phyloP scores from a whole-genome alignment of 805 yeast genomes.

The Starmerella kuoi region DNA sequence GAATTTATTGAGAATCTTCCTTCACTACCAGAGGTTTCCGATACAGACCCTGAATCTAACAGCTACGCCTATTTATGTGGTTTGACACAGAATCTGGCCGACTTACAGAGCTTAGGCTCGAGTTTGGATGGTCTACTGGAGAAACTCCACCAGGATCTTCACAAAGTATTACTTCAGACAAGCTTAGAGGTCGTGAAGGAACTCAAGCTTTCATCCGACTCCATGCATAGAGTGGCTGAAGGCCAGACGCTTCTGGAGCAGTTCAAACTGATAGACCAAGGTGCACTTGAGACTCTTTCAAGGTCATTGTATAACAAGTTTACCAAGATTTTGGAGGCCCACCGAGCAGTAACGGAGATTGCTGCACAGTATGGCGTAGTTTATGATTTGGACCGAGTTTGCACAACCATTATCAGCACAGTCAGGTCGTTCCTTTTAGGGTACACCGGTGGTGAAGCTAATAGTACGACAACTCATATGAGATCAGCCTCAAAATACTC shows the following conservation, averaged over 20 bases:
- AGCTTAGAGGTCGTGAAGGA: slow-evolving; percentile 11
- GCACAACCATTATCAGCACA: slow-evolving; percentile 36
- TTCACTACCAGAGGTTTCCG: slow-evolving; percentile 8
- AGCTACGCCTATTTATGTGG: slow-evolving; percentile 44
- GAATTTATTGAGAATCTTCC: slow-evolving; percentile 14
- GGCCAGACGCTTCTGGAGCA: slow-evolving; percentile 17
- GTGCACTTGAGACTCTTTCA: slow-evolving; percentile 56
- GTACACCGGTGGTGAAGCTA: slow-evolving; percentile 17
- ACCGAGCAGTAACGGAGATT: slow-evolving; percentile 52
- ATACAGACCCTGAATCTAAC: slow-evolving; percentile 27
- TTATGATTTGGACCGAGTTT: slow-evolving; percentile 35
- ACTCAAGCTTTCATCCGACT: slow-evolving; percentile 12
- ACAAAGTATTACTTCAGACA: not conserved
- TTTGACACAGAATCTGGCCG: slow-evolving; percentile 45
- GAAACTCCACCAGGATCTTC: slow-evolving; percentile 5
- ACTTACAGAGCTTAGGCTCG: slow-evolving; percentile 28
- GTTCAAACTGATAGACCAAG: slow-evolving; percentile 14
- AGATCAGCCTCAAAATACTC: not conserved
- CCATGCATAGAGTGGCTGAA: not conserved
- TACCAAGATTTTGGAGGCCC: slow-evolving; percentile 54
- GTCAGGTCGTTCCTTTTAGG: slow-evolving; percentile 21
- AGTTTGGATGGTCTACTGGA: slow-evolving; percentile 7
- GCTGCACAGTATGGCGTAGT: slow-evolving; percentile 22
- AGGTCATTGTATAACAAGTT: slow-evolving; percentile 55
- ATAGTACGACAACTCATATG: not conserved